Percentiles rank a stretch among this genome's conserved stretches.
These are phyloP conservation scores for Micractinium conductrix DNA, from an alignment of 139 green algal species.

Conservation along the genomic window DNA sequence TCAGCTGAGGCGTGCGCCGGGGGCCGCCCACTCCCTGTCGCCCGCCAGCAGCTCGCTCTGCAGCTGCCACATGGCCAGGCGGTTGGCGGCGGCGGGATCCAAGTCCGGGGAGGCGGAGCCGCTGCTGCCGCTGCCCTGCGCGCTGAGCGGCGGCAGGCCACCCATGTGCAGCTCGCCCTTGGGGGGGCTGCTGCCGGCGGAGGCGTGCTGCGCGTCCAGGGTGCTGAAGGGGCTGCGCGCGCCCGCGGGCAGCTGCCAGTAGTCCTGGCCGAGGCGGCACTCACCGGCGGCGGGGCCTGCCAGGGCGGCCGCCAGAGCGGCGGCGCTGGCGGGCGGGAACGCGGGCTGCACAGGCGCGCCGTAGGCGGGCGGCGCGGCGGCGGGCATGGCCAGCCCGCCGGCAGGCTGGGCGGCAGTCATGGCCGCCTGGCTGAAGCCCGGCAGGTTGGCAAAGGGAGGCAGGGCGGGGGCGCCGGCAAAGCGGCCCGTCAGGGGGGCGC, in stretches of 20 bases:
- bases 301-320: slow-evolving; percentile 11
- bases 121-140: slow-evolving; percentile 1
- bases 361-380: background rate
- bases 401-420: background rate
- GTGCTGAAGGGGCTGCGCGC: slow-evolving; percentile 20
- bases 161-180: background rate
- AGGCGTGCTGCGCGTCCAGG: slow-evolving; percentile 20
- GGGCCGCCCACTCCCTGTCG: background rate
- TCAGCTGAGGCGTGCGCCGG: background rate
- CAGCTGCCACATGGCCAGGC: slow-evolving; percentile 33
- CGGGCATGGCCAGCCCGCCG: slow-evolving; percentile 5
- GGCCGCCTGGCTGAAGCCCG: slow-evolving; percentile 13
- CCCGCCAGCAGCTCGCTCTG: slow-evolving; percentile 31
- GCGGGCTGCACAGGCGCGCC: background rate
- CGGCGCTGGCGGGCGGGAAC: background rate
- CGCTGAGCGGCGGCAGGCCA: background rate
- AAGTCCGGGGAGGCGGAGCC: slow-evolving; percentile 12
- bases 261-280: background rate
- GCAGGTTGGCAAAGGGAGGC: slow-evolving; percentile 28
- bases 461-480: background rate
- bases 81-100: slow-evolving; percentile 23
- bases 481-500: background rate
- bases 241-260: slow-evolving; percentile 1
- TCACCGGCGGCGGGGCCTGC: background rate
- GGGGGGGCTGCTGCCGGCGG: slow-evolving; percentile 25